Evolutionary conservation across 345 rosid genomes (phyloP).

Genomic region (Carallia pectinifolia): DNA sequence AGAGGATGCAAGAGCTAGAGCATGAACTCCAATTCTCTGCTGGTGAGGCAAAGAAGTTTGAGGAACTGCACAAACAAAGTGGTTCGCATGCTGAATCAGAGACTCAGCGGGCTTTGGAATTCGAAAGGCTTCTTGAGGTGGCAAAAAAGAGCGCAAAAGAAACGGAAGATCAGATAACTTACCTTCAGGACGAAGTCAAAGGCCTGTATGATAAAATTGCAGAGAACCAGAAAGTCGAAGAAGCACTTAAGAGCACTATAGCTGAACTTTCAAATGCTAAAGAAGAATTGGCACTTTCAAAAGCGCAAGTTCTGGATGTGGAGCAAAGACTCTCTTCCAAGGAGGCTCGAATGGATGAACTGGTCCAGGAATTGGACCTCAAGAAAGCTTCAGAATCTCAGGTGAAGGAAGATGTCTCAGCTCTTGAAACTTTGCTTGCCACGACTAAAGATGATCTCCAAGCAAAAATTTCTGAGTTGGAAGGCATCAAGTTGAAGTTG

Average conservation of each 20-base stretch:
- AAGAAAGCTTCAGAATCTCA: constrained; percentile 64
- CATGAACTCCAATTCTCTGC: constrained; percentile 55
- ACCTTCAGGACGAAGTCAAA: constrained; percentile 68
- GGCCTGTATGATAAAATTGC: constrained; percentile 57
- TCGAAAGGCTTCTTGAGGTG: constrained; percentile 63
- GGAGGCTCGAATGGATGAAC: constrained; percentile 54
- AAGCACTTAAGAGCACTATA: constrained; percentile 57
- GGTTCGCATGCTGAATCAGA: constrained; percentile 77
- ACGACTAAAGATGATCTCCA: constrained; percentile 56
- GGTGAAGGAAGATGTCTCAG: constrained; percentile 53
- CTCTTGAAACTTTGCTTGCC: constrained; percentile 47
- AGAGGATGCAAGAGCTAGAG: constrained; percentile 63
- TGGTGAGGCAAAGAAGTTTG: constrained; percentile 65
- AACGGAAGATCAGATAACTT: constrained; percentile 59
- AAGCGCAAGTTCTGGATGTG: constrained; percentile 50
- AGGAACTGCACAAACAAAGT: constrained; percentile 77
- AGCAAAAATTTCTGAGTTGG: constrained; percentile 54
- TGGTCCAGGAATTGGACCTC: constrained; percentile 59
- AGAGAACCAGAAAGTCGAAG: constrained; percentile 69
- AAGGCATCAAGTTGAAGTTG: constrained; percentile 43
- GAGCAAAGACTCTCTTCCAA: constrained; percentile 63
- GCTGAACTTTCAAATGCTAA: constrained; percentile 60
- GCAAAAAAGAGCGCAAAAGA: constrained; percentile 55
- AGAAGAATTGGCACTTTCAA: constrained; percentile 62
- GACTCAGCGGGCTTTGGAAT: constrained; percentile 69